phyloP scores from a whole-genome alignment of 2,329 filamentous ascomycete species.

The Pseudocercospora cruenta region DNA sequence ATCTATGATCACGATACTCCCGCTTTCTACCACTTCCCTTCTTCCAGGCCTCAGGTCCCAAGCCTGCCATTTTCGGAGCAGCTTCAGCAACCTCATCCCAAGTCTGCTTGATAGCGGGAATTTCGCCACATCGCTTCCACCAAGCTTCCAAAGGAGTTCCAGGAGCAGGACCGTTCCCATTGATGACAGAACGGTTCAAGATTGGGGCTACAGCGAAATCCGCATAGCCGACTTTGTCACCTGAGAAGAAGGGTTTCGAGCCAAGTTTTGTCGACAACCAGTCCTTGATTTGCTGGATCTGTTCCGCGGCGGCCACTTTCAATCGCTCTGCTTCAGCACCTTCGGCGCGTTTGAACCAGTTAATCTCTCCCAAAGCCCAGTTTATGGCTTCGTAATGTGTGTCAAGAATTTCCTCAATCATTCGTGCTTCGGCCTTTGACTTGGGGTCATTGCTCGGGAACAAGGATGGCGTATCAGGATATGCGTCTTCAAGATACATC shows the following conservation, averaged over 20 bases:
- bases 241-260: slow-evolving; percentile 34
- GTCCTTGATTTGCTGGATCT: slow-evolving; percentile 29
- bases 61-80: slow-evolving; percentile 24
- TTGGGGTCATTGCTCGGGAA: slow-evolving; percentile 26
- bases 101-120: slow-evolving; percentile 31
- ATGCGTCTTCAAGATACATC: slow-evolving; percentile 38
- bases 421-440: slow-evolving; percentile 30
- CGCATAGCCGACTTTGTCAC: slow-evolving; percentile 34
- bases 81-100: slow-evolving; percentile 32
- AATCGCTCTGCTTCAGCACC: slow-evolving; percentile 32
- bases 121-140: slow-evolving; percentile 26
- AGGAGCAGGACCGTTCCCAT: slow-evolving; percentile 26
- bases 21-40: slow-evolving; percentile 23
- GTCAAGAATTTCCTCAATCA: slow-evolving; percentile 39
- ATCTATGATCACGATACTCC: slow-evolving; percentile 35
- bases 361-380: slow-evolving; percentile 33
- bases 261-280: slow-evolving; percentile 35
- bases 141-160: slow-evolving; percentile 26
- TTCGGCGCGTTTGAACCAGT: slow-evolving; percentile 30
- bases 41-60: slow-evolving; percentile 21
- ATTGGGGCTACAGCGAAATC: slow-evolving; percentile 37
- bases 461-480: slow-evolving; percentile 26
- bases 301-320: slow-evolving; percentile 31
- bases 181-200: slow-evolving; percentile 31
- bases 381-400: slow-evolving; percentile 40